Base-by-base conservation (phyloP, 73 alveolate genomes). In the Paramecium sonneborni region DNA sequence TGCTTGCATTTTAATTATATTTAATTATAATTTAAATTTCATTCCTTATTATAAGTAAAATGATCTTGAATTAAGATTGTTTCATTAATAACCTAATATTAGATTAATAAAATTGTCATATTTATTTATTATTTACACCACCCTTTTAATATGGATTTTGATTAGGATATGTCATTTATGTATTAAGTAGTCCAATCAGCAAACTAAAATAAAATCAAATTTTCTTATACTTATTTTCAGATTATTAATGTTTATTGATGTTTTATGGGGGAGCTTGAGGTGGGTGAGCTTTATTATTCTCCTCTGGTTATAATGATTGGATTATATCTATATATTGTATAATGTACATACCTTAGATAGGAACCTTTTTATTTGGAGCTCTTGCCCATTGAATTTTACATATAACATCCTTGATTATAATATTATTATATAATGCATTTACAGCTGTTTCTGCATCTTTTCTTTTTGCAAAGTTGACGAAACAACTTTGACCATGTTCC, bases 361-460 rank as follows among this genome's bases (percentile, higher is more conserved):
- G 76, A 20, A 79, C 55, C n/a, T 79, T 79, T 79, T 79, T 79
- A 79, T 23, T 44, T 24, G 90, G 74, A 7, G 94, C 89, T 48
- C 94, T 88, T 3, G 94, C 85, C 94, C 94, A 88, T 41, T 76
- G 55, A 7, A 88, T 88, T 14, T 82, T 88, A 24, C 70, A 88
- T 28, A 69, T 30, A 5, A 88, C 56, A 43, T 82, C 94, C 55
- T 43, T 88, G 18, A 88, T 57, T 21, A 20, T 39, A 23, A 88
- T 38, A 88, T 88, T 39, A 34, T 85, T 82, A 69, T 88, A 88
- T 23, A 88, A 39, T 1, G 85, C 91, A 43, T 88, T 88, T 2
- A 70, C 74, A 43, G 94, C 94, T 14, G 67, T 82, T 88, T 88
- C 94, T 11, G 94, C 94, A 18, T 76, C 74, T 62, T 88, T 88